Conservation (phyloP, 257 asterid species). For the Jasminum sambac region DNA sequence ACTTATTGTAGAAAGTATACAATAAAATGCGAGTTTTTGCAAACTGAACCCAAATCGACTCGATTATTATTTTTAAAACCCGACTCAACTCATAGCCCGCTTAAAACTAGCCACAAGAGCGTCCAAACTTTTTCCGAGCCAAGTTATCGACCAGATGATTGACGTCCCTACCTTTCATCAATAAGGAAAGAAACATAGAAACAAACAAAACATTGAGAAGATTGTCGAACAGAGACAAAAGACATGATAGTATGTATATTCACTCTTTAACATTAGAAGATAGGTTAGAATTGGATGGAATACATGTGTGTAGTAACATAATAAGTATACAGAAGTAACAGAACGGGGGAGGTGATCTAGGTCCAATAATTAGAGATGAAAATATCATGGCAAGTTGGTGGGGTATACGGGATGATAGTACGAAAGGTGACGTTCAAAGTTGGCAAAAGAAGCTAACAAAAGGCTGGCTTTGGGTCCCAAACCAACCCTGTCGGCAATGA, state of each 20-base stretch:
- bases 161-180: no score
- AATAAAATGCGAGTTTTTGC: no score
- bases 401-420: slow-evolving; percentile 9
- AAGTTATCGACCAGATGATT: no score
- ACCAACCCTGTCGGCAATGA: slow-evolving; percentile 63
- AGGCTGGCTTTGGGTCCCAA: slow-evolving; percentile 38
- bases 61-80: no score
- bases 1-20: no score
- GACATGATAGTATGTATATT: neutral
- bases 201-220: no score
- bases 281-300: neutral
- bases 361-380: slow-evolving; percentile 2
- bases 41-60: no score
- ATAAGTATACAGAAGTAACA: neutral
- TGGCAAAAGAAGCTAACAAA: slow-evolving; percentile 31
- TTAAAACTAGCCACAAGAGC: no score
- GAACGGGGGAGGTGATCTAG: neutral
- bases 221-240: neutral
- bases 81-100: no score
- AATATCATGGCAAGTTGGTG: neutral
- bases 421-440: slow-evolving; percentile 27
- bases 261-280: neutral
- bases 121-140: no score
- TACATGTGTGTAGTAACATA: no score
- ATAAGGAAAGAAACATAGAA: no score